Percentiles rank a stretch among this genome's conserved stretches.
These are phyloP conservation scores for Cyberlindnera mrakii DNA, from an alignment of 805 yeast genomes.

Conservation along the genomic window DNA sequence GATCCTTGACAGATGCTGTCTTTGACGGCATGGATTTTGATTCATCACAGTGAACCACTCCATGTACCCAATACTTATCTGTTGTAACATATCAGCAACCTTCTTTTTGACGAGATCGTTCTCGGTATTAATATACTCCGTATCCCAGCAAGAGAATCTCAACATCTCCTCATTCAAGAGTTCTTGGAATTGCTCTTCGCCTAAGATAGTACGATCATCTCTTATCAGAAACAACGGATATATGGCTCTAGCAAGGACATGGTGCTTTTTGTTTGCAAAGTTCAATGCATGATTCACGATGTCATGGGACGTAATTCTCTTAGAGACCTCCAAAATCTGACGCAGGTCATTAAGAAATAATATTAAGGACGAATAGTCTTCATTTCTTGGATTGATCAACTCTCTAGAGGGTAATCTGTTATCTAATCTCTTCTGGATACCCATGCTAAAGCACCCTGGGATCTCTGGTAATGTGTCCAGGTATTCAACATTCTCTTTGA, in stretches of 20 bases:
- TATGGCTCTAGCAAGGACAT: constrained; percentile 51
- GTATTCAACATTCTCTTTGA: constrained; percentile 14
- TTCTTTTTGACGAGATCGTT: constrained; percentile 17
- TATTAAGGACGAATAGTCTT: constrained; percentile 23
- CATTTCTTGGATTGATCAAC: constrained; percentile 25
- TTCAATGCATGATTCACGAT: constrained; percentile 26
- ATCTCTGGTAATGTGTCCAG: constrained; percentile 19
- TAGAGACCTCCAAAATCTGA: constrained; percentile 27
- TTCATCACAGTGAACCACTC: constrained; percentile 39
- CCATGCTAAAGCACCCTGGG: constrained; percentile 38
- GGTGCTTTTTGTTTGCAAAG: constrained; percentile 30
- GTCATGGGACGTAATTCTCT: constrained; percentile 26
- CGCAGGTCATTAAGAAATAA: constrained; percentile 33
- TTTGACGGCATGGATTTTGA: constrained; percentile 75
- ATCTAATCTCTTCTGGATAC: constrained; percentile 41
- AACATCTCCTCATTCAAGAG: constrained; percentile 37
- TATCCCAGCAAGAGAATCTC: constrained; percentile 34
- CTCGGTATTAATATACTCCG: constrained; percentile 25
- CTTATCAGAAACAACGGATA: constrained; percentile 57
- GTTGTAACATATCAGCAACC: constrained; percentile 32
- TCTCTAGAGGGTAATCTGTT: constrained; percentile 42
- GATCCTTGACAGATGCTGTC: constrained; percentile 63
- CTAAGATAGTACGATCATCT: constrained; percentile 56
- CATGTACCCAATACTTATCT: constrained; percentile 41
- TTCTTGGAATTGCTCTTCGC: constrained; percentile 35